These are phyloP conservation scores for Macrocystidia cucumis DNA, from an alignment of 1,284 basidiomycete species.

Conservation along the genomic window DNA sequence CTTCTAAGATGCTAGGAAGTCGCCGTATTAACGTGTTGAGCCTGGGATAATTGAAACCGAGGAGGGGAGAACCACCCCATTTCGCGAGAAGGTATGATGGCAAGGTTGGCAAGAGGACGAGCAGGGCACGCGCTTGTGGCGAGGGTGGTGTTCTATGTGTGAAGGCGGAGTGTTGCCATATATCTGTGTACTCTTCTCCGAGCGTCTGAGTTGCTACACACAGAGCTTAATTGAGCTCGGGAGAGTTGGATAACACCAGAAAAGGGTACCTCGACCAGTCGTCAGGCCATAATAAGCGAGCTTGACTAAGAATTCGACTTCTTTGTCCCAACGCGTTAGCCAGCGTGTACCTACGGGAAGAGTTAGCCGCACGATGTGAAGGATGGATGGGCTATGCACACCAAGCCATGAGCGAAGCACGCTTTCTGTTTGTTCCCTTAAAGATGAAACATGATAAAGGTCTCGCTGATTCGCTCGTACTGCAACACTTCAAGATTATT, in stretches of 20 bases:
- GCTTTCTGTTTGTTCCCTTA: conserved; percentile 72
- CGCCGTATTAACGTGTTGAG: conserved; percentile 31
- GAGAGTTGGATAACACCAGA: neutral
- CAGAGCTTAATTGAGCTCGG: conserved; percentile 9
- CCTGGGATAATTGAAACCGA: conserved; percentile 23
- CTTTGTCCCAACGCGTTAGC: conserved; percentile 77
- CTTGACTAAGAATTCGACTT: conserved; percentile 68
- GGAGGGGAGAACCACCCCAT: conserved; percentile 31
- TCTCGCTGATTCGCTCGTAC: conserved; percentile 86
- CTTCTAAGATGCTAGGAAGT: conserved; percentile 42
- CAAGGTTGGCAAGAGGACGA: conserved; percentile 61
- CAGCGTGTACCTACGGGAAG: conserved; percentile 66
- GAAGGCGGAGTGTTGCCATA: conserved; percentile 59
- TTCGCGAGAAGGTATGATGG: conserved; percentile 54
- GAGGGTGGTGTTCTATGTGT: conserved; percentile 37
- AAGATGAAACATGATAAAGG: conserved; percentile 64
- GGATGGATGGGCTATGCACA: conserved; percentile 17
- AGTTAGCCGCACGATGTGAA: conserved; percentile 5
- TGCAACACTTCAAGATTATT: conserved; percentile 21
- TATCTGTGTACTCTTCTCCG: conserved; percentile 89
- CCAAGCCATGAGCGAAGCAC: conserved; percentile 75
- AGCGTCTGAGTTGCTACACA: conserved; percentile 68
- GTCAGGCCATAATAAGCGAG: conserved; percentile 73
- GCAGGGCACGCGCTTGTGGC: conserved; percentile 33
- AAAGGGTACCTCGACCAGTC: conserved; percentile 64